Evolutionary conservation across 495 filamentous ascomycete genomes (phyloP).

Genomic region (Amorphotheca resinae): DNA sequence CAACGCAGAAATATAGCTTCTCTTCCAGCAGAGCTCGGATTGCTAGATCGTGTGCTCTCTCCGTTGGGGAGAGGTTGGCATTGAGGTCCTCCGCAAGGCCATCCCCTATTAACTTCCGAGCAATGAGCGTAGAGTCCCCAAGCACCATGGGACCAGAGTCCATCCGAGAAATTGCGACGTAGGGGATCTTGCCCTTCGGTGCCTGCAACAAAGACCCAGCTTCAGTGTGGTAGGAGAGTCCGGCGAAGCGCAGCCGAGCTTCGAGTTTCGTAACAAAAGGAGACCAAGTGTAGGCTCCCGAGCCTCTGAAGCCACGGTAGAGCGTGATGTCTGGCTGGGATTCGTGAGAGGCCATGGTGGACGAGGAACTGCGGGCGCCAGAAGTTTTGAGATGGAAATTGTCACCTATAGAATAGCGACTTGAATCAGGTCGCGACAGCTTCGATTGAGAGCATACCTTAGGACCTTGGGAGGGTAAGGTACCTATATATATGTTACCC

Average conservation of each 20-base stretch:
- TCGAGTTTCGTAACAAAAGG: conserved; percentile 57
- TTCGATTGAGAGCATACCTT: too few species aligned
- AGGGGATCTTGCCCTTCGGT: conserved; percentile 50
- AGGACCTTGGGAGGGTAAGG: too few species aligned
- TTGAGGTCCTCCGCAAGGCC: conserved; percentile 38
- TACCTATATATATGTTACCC: too few species aligned
- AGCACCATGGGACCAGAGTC: conserved; percentile 12
- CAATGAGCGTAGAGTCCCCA: conserved; percentile 44
- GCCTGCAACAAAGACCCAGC: conserved; percentile 30
- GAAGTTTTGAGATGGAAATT: too few species aligned
- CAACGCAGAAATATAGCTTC: conserved; percentile 43
- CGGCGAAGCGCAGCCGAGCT: conserved; percentile 43
- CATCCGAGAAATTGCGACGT: conserved; percentile 24
- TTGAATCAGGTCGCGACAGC: too few species aligned
- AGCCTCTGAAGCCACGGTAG: conserved; percentile 35
- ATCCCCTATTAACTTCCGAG: conserved; percentile 27
- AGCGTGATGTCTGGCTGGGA: conserved; percentile 26
- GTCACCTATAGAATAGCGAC: too few species aligned
- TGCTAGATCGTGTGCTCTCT: conserved; percentile 36
- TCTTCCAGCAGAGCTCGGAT: conserved; percentile 47
- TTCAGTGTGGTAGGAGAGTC: conserved; percentile 32
- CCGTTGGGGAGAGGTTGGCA: conserved; percentile 20
- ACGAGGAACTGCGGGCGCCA: too few species aligned
- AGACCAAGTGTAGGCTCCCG: conserved; percentile 42
- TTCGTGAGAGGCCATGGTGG: neutral